Percentiles rank a stretch among this genome's conserved stretches.
Conservation (phyloP, 176 grass and related monocot genomes). For the Eleusine indica region DNA sequence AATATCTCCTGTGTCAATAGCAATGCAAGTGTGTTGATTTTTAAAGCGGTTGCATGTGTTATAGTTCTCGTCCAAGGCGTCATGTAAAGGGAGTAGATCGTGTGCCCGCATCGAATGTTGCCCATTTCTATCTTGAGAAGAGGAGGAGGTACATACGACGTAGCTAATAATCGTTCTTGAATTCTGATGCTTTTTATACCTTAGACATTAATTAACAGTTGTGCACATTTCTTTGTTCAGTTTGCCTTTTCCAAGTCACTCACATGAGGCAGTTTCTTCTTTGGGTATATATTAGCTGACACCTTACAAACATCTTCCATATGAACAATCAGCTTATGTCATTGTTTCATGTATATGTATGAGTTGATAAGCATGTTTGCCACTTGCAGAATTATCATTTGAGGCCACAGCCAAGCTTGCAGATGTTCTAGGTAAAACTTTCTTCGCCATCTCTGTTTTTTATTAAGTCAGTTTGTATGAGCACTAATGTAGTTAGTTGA, state of each 20-base stretch:
- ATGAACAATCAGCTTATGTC: not conserved
- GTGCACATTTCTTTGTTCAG: conserved; percentile 15
- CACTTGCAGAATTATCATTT: not conserved
- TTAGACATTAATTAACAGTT: conserved; percentile 3
- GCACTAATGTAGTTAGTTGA: not conserved
- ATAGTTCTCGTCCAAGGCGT: conserved; percentile 5
- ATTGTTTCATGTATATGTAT: not conserved
- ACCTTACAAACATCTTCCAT: not conserved
- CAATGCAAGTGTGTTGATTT: not conserved
- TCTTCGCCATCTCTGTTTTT: not conserved
- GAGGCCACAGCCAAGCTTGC: not conserved
- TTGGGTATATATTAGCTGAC: not conserved
- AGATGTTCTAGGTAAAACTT: conserved; percentile 7
- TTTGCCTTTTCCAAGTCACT: conserved; percentile 18
- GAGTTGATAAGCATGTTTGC: not conserved
- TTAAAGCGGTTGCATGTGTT: not conserved
- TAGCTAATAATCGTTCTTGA: not conserved
- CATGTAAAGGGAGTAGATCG: conserved; percentile 7
- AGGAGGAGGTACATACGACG: conserved; percentile 16
- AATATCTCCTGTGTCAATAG: too few relatives aligned
- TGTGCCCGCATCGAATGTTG: not conserved
- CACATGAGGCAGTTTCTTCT: not conserved
- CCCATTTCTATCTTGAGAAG: conserved; percentile 18
- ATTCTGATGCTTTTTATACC: not conserved
- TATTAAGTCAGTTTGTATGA: not conserved